These are phyloP conservation scores for Thalassiosira ordinaria DNA, from an alignment of 352 stramenopile genomes.

Conservation along the genomic window DNA sequence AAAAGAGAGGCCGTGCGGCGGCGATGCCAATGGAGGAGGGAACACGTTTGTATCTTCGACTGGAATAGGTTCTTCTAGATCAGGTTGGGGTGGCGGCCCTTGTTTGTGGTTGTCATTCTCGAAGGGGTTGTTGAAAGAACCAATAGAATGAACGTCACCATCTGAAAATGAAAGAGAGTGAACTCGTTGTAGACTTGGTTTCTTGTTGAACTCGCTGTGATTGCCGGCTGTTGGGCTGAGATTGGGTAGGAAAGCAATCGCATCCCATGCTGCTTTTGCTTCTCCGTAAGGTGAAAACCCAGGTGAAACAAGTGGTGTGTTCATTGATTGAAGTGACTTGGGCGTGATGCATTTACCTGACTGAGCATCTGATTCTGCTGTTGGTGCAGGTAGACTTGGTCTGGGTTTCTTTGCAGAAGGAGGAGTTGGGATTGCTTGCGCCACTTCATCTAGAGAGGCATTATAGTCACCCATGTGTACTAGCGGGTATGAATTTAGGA, in stretches of 20 bases:
- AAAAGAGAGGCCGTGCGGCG: slow-evolving; percentile 30
- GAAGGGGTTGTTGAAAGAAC: slow-evolving; percentile 55
- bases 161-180: slow-evolving; percentile 60
- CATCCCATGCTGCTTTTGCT: slow-evolving; percentile 32
- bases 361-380: slow-evolving; percentile 5
- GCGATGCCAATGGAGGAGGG: slow-evolving; percentile 20
- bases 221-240: not conserved
- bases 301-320: slow-evolving; percentile 19
- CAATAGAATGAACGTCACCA: slow-evolving; percentile 33
- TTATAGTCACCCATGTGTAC: slow-evolving; percentile 40
- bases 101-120: slow-evolving; percentile 38
- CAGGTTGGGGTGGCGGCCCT: not conserved
- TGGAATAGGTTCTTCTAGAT: not conserved
- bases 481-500: slow-evolving; percentile 36
- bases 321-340: slow-evolving; percentile 3
- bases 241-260: slow-evolving; percentile 31
- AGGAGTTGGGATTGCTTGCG: slow-evolving; percentile 44
- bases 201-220: slow-evolving; percentile 1
- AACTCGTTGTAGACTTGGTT: slow-evolving; percentile 15
- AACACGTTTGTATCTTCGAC: not conserved
- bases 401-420: slow-evolving; percentile 12
- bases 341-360: slow-evolving; percentile 13
- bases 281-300: slow-evolving; percentile 20
- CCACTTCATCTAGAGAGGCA: slow-evolving; percentile 45
- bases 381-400: slow-evolving; percentile 7